Percentiles rank a stretch among this genome's conserved stretches.
Conservation (phyloP, 495 filamentous ascomycete species). For the Penicillium dipodomyicola region DNA sequence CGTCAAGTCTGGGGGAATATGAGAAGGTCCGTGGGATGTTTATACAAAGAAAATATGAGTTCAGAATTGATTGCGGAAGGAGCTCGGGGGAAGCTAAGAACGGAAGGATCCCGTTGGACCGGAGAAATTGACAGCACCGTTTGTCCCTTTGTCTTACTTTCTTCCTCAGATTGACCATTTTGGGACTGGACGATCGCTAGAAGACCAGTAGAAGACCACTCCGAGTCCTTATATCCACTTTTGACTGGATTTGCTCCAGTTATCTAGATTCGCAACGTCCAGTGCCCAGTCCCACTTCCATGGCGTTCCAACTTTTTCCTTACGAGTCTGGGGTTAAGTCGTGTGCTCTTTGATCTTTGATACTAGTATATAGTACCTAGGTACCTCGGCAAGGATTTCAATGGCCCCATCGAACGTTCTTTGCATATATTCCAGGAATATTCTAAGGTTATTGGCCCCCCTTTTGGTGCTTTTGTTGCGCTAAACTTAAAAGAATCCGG, state of each 20-base stretch:
- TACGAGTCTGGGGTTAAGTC: background rate
- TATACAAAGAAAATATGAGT: background rate
- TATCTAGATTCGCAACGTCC: background rate
- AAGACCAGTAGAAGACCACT: background rate
- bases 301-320: background rate
- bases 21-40: background rate
- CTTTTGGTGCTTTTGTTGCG: slow-evolving; percentile 2
- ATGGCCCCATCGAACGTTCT: background rate
- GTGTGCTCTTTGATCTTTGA: background rate
- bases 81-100: background rate
- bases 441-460: background rate
- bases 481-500: background rate
- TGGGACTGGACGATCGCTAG: background rate
- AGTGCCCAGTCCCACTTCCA: background rate
- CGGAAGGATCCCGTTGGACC: background rate
- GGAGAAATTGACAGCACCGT: background rate
- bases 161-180: background rate
- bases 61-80: background rate
- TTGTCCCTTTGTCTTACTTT: background rate
- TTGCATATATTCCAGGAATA: background rate
- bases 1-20: background rate
- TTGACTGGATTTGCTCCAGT: background rate
- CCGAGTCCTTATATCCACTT: background rate
- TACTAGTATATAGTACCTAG: background rate
- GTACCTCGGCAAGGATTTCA: background rate